phyloP scores from a whole-genome alignment of 1,284 basidiomycete species.

The Cutaneotrichosporon sp. region DNA sequence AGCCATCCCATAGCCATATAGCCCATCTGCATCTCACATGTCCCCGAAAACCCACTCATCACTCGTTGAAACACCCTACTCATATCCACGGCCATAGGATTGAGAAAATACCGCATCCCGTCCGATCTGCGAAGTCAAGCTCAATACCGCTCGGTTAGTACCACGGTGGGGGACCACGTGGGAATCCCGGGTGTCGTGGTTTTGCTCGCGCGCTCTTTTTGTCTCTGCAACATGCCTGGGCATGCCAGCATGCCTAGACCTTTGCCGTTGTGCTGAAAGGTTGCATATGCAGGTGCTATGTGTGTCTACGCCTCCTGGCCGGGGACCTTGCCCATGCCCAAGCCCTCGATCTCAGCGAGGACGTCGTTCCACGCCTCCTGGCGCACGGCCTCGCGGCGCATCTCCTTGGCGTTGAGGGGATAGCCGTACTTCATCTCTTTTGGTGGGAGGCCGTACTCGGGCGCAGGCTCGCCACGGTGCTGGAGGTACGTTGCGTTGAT shows the following conservation, averaged over 20 bases:
- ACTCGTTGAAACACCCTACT: too few species aligned
- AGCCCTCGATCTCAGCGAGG: slow-evolving; percentile 23
- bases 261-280: not conserved
- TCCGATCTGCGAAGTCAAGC: slow-evolving; percentile 56
- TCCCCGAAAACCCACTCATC: too few species aligned
- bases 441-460: slow-evolving; percentile 60
- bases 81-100: slow-evolving; percentile 32
- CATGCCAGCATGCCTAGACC: too few species aligned
- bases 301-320: not conserved
- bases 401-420: slow-evolving; percentile 31
- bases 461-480: slow-evolving; percentile 50
- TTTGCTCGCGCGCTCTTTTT: not conserved
- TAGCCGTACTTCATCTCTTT: slow-evolving; percentile 47
- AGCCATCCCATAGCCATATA: too few species aligned
- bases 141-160: slow-evolving; percentile 73
- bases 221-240: too few species aligned
- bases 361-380: slow-evolving; percentile 28
- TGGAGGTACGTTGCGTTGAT: slow-evolving; percentile 27
- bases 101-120: slow-evolving; percentile 50
- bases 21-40: not conserved
- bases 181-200: slow-evolving; percentile 63
- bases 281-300: slow-evolving; percentile 2
- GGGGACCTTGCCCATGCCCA: slow-evolving; percentile 3
- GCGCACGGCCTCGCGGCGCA: slow-evolving; percentile 22
- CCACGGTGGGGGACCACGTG: slow-evolving; percentile 76